Evolutionary conservation across 2,329 filamentous ascomycete species (phyloP), one percentile per base, ranked within the genome.

Genomic region (Verticillium nubilum): DNA sequence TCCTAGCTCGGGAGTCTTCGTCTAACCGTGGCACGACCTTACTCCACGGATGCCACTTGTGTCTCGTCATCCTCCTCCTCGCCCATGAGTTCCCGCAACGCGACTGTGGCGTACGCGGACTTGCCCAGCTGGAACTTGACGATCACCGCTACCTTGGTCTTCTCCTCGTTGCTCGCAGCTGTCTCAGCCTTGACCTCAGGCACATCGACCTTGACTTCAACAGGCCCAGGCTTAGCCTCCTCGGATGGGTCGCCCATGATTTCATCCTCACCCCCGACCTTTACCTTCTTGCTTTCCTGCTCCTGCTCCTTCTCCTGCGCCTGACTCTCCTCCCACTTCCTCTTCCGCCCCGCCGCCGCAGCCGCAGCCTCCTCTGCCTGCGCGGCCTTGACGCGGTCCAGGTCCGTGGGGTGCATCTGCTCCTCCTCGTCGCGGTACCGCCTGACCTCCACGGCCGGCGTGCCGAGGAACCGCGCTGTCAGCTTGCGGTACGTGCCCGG

Each of bases 401-500:
- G 69, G 72, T 99, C 95, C 0, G 95, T 99, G 61, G 89, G 85
- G 3, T 96, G 89, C 75, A 98, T 87, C 75, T 98, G 93, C 75
- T 96, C 87, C 33, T 88, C 85, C 31, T 88, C 86, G 28, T 86
- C 82, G 3, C 70, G 69, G 70, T 97, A 98, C 5, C 79, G 75
- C 68, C 83, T 87, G 12, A 97, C 83, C 60, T 91, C 84, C 60
- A 87, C 88, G 7, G 80, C 74, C 2, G 85, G 82, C 35, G 25
- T 17, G 28, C 57, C 59, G 55, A 87, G 78, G 68, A 92, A 91
- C 25, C 83, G 82, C 33, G 90, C 87, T 66, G 98, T 83, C 28
- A 97, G 71, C 73, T 94, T 95, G 63, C 95, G 86, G 74, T 99
- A 99, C 27, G 89, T 86, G 2, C 95, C 96, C 55, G 89, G 91